These are phyloP conservation scores for Fusarium succisae DNA, from an alignment of 2,329 filamentous ascomycete genomes.

Conservation along the genomic window DNA sequence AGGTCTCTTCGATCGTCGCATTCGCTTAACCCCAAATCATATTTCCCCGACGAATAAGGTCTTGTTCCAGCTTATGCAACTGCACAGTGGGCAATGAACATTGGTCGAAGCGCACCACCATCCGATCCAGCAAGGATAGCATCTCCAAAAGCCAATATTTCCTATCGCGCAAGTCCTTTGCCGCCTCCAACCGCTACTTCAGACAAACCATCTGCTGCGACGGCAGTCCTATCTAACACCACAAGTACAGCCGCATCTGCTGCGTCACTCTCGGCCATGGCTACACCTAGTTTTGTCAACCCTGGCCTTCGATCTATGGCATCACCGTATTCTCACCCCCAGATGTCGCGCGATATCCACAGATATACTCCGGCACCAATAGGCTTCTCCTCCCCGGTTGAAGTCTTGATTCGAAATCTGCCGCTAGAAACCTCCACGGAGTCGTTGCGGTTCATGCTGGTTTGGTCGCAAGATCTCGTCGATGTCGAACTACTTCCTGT, in stretches of 20 bases:
- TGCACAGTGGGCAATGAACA: conserved; percentile 44
- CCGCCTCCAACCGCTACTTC: conserved; percentile 37
- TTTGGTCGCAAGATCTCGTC: conserved; percentile 66
- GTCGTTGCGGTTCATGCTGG: conserved; percentile 64
- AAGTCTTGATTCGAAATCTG: conserved; percentile 63
- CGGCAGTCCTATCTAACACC: neutral
- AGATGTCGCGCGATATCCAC: conserved; percentile 51
- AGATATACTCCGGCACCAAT: conserved; percentile 54
- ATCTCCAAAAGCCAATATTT: conserved; percentile 37
- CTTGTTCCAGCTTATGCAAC: conserved; percentile 42
- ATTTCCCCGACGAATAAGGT: conserved; percentile 29
- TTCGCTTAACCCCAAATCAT: conserved; percentile 27
- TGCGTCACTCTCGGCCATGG: conserved; percentile 50
- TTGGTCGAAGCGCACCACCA: conserved; percentile 20
- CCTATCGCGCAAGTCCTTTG: conserved; percentile 48
- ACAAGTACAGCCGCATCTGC: neutral
- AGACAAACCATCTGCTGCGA: conserved; percentile 10
- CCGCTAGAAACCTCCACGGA: conserved; percentile 64
- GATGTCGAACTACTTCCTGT: conserved; percentile 61
- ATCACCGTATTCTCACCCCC: conserved; percentile 47
- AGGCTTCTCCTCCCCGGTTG: conserved; percentile 48
- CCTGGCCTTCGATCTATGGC: conserved; percentile 50
- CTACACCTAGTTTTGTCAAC: conserved; percentile 55
- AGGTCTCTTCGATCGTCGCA: conserved; percentile 38
- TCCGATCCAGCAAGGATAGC: conserved; percentile 40